Base-by-base conservation (phyloP, 2,329 filamentous ascomycete genomes). In the Aspergillus spinulosporus region DNA sequence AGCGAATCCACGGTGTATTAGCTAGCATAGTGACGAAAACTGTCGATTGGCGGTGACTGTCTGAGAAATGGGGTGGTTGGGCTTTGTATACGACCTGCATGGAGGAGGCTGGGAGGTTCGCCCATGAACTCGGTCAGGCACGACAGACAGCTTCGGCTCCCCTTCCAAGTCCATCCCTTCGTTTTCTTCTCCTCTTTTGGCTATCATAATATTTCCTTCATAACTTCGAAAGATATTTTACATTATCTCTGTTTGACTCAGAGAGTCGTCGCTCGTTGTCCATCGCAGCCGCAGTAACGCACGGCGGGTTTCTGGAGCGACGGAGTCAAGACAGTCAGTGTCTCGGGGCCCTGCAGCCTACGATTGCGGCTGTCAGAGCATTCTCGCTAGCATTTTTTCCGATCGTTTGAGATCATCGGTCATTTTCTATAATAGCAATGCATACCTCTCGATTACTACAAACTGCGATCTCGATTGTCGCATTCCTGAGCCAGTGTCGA, bases 41-140 rank as follows among this genome's bases (percentile, higher is more conserved):
- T 37, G 31, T 46, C 46, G 54, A 59, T 61, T 64, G 59, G 59
- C 55, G 15, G 56, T 53, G 26, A 36, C 34, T 52, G 56, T 21
- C 64, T 59, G 57, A 65, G 57, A 72, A 72, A 67, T 69, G 52
- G 62, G 69, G 69, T 70, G 68, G 69, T 70, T 71, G 69, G 69
- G 68, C 68, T 58, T 57, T 57, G 15, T 47, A 42, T 64, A 43
- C 62, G 45, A 54, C 49, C 37, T 46, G 55, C 26, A 51, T 48
- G 21, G 51, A 29, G 66, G 68, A 66, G 69, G 69, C 69, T 72
- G 69, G 69, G 69, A 66, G 42, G 51, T 43, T 45, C 40, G 32
- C 37, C 39, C 44, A 15, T 5, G 28, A 15, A 29, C 54, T 44
- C 46, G 29, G 43, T 12, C 43, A 47, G 26, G n/a, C 31, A 47